phyloP scores from a whole-genome alignment of 2,329 filamentous ascomycete genomes.

The Pseudopithomyces maydicus region DNA sequence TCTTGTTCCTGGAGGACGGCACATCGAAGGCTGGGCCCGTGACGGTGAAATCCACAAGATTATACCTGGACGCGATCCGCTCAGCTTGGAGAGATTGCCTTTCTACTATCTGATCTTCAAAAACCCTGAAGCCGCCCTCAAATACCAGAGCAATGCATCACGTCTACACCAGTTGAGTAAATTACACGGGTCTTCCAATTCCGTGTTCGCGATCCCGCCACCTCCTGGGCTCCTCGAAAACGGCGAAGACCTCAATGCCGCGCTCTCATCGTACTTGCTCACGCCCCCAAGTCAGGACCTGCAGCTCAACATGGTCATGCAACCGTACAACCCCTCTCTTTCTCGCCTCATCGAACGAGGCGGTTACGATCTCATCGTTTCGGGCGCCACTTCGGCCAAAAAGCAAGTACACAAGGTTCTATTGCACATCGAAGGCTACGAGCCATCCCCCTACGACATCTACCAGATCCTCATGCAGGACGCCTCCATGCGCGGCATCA shows the following conservation, averaged over 20 bases:
- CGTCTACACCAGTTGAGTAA: conserved; percentile 57
- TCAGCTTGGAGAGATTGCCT: conserved; percentile 66
- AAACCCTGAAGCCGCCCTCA: conserved; percentile 60
- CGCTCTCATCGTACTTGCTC: conserved; percentile 57
- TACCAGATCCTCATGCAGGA: conserved; percentile 35
- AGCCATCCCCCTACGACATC: conserved; percentile 34
- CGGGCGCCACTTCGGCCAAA: conserved; percentile 17
- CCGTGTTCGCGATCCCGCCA: conserved; percentile 50
- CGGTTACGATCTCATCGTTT: conserved; percentile 40
- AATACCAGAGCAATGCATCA: conserved; percentile 63
- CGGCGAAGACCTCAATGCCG: conserved; percentile 52
- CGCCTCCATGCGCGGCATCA: conserved; percentile 38
- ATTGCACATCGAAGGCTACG: conserved; percentile 41
- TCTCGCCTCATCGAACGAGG: conserved; percentile 34
- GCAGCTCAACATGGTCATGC: conserved; percentile 34
- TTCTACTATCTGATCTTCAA: conserved; percentile 74
- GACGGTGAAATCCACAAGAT: conserved; percentile 64
- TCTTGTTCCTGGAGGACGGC: conserved; percentile 63
- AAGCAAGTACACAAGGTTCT: conserved; percentile 37
- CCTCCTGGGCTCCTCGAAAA: conserved; percentile 51
- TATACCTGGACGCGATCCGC: conserved; percentile 67
- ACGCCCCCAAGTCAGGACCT: conserved; percentile 27
- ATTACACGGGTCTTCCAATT: conserved; percentile 49
- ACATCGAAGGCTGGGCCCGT: conserved; percentile 70
- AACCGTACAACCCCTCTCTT: conserved; percentile 50